phyloP scores from a whole-genome alignment of 139 green algal species.

The Tetradesmus obliquus region DNA sequence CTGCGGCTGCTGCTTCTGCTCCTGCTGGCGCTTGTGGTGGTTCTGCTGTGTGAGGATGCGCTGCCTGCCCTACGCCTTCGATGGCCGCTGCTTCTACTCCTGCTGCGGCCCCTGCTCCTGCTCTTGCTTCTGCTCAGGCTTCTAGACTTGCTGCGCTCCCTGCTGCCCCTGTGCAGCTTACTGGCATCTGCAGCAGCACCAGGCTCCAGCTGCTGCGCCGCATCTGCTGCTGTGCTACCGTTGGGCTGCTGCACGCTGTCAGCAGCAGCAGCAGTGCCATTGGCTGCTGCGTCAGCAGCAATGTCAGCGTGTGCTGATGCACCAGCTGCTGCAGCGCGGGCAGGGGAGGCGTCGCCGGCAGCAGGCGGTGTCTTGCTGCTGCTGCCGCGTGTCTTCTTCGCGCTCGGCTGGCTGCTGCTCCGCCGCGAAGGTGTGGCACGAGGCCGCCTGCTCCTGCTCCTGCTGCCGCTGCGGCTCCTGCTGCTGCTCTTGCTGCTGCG shows the following conservation, averaged over 20 bases:
- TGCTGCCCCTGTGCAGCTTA: background rate
- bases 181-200: background rate
- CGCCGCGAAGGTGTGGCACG: background rate
- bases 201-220: conserved; percentile 15
- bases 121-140: conserved; percentile 10
- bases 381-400: conserved; percentile 9
- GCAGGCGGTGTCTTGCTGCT: conserved; percentile 15
- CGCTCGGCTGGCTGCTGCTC: conserved; percentile 14
- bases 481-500: conserved; percentile 27
- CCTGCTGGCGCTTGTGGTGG: background rate
- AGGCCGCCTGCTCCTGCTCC: background rate
- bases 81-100: background rate
- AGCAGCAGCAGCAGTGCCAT: background rate
- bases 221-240: background rate
- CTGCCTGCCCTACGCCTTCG: background rate
- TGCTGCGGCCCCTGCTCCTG: conserved; percentile 10
- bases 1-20: conserved; percentile 29
- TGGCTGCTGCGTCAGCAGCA: background rate
- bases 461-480: background rate
- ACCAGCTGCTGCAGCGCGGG: background rate
- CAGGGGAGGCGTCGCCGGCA: background rate
- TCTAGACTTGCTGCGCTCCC: background rate
- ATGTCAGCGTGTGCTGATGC: background rate
- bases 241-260: background rate
- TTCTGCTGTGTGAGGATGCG: background rate